Base-by-base conservation (phyloP, 1,139 yeast genomes). In the Meyerozyma athensensis region DNA sequence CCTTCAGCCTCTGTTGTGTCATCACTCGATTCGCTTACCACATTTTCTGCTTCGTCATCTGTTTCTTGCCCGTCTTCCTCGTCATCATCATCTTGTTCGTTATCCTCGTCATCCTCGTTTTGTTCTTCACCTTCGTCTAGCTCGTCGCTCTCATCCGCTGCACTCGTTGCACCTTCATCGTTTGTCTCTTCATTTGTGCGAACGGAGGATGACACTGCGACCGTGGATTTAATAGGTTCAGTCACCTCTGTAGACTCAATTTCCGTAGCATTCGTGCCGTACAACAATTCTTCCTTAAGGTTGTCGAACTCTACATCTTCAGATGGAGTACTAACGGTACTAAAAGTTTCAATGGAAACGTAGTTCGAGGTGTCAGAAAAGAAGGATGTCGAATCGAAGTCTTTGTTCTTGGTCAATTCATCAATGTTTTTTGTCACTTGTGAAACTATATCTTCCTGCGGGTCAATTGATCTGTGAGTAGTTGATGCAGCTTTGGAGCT, bases 321-420 rank as follows among this genome's bases (percentile, higher is more conserved):
- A 9, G 18, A 4, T 8, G 22, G 6, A 14, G 47, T 37, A 22
- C 30, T 22, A 22, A 19, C 30, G 8, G 30, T 30, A 18, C 38
- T 37, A 7, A 37, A 31, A 9, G 40, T 41, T 23, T 46, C 41
- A n/a, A 33, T 38, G 26, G 47, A 42, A 24, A 52, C 36, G 36
- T 49, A 53, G 34, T 52, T 47, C 17, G 37, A 41, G 8, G 38
- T 43, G 26, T 45, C 45, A 10, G 43, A 39, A 5, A 54, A 48
- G 28, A 51, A 52, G 1, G 57, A 43, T 13, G 50, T 50, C 19
- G 57, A 47, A 21, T 54, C 46, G 24, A 57, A 45, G 10, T 47
- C 53, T 6, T 40, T 35, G 9, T 45, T 34, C 7, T 37, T 42
- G 10, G 57, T 52, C 19, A 44, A 40, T 2, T 41, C 43, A 17